Percentiles rank a stretch among this genome's conserved stretches.
These are phyloP conservation scores for Mixia osmundae DNA, from an alignment of 1,284 basidiomycete species.

Conservation along the genomic window DNA sequence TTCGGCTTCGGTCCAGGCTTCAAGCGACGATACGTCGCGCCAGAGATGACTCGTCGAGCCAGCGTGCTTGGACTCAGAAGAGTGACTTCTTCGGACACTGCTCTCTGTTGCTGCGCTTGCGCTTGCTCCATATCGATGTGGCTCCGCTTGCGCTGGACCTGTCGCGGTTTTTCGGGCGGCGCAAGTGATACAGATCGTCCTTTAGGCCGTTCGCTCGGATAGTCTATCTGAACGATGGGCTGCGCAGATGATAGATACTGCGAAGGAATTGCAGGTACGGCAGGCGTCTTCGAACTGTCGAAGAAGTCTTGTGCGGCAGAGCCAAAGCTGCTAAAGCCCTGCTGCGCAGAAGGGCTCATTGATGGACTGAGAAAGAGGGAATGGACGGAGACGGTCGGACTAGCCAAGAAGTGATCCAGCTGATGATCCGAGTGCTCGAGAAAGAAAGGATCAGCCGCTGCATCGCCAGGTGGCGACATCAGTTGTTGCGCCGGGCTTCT, in stretches of 20 bases:
- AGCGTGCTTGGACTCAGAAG: no score
- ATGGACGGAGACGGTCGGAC: no score
- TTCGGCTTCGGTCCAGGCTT: constrained; percentile 2
- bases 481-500: neutral
- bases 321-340: no score
- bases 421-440: neutral
- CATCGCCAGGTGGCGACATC: neutral
- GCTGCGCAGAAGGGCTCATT: neutral
- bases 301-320: no score
- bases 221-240: neutral
- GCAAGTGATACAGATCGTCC: neutral
- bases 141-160: neutral
- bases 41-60: no score
- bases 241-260: no score
- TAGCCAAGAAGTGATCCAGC: no score
- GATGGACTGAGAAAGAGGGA: no score
- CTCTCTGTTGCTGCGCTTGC: neutral
- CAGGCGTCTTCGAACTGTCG: neutral
- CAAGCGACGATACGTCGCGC: neutral
- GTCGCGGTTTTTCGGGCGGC: neutral
- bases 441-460: neutral
- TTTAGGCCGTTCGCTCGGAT: neutral
- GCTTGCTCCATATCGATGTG: neutral
- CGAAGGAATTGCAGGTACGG: neutral
- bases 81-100: neutral